Evolutionary conservation across 2,329 filamentous ascomycete genomes (phyloP), one percentile per base, ranked within the genome.

Genomic region (Cercospora brassicicola): DNA sequence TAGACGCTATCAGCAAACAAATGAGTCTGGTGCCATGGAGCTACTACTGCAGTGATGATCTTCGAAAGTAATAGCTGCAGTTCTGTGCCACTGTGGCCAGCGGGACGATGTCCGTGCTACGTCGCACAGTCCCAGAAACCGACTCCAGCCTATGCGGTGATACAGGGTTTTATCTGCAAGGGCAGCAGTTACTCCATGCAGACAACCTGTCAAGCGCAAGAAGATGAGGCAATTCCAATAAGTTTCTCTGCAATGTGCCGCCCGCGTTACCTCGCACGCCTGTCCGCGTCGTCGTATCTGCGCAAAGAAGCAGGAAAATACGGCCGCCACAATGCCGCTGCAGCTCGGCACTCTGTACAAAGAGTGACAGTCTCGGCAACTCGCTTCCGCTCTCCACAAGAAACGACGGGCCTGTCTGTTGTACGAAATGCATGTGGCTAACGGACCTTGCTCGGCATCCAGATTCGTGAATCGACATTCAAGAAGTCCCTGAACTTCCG

Each of bases 131-230:
- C 48, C 48, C 48, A 56, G 30, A 28, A 26, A 56, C 62, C 62
- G 33, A 57, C 26, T 36, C 51, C 53, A 15, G 18, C 30, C 33
- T 13, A 56, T 36, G 55, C n/a, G 56, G 18, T 48, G 62, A 33
- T 33, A 33, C 53, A 59, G 53, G 62, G 53, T 31, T 31, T 28
- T 9, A 59, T 42, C 48, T 64, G 62, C 48, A 64, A 64, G 62
- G 48, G 62, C 62, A 64, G 30, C 51, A 42, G 28, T 55, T 28
- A 42, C 33, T n/a, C 55, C 36, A 56, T 64, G 48, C 62, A 39
- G 36, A 26, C 20, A 15, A 68, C 68, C 68, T 68, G 66, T 68
- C 68, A 66, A 62, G 56, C 42, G 39, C 62, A 64, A 39, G 62
- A 55, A 45, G 48, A 31, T 56, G 33, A 30, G 57, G 57, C 61